Percentiles rank a stretch among this genome's conserved stretches.
Conservation (phyloP, 192 early-diverging fungal species). For the Podila minutissima region DNA sequence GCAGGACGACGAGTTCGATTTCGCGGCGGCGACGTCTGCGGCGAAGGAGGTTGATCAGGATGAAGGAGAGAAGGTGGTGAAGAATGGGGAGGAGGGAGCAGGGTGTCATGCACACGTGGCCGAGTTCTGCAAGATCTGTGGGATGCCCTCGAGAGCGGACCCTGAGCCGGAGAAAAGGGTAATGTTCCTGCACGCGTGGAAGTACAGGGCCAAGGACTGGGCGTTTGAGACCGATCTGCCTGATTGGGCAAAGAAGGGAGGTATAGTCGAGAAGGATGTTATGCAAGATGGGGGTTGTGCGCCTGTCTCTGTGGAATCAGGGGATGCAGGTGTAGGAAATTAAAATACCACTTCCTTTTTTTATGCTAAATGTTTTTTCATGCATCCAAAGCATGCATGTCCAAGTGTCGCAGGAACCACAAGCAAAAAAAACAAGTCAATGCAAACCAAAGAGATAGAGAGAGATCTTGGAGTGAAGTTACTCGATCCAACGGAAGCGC, state of each 20-base stretch:
- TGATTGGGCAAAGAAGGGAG: conserved; percentile 77
- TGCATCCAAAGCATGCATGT: too few species aligned
- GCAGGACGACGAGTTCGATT: conserved; percentile 28
- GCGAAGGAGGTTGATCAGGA: conserved; percentile 8
- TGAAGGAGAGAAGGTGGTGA: conserved; percentile 1
- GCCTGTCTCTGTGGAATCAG: too few species aligned
- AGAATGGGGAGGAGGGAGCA: conserved; percentile 13
- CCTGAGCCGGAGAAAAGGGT: conserved; percentile 77
- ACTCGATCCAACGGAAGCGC: too few species aligned
- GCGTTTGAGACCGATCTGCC: conserved; percentile 82
- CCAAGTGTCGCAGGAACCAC: too few species aligned
- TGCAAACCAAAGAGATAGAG: too few species aligned
- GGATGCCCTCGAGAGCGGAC: conserved; percentile 64
- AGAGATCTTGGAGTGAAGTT: too few species aligned
- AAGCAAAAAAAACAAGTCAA: too few species aligned
- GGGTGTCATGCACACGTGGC: conserved; percentile 1
- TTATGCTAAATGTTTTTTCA: too few species aligned
- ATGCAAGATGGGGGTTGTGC: too few species aligned
- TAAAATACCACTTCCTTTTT: too few species aligned
- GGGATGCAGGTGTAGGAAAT: too few species aligned
- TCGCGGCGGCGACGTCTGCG: conserved; percentile 20
- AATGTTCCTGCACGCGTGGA: conserved; percentile 94
- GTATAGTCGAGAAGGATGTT: conserved; percentile 1
- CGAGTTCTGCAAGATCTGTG: conserved; percentile 71
- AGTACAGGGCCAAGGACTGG: conserved; percentile 81